Base-by-base conservation (phyloP, 2,329 filamentous ascomycete genomes). In the Aspergillus felis region DNA sequence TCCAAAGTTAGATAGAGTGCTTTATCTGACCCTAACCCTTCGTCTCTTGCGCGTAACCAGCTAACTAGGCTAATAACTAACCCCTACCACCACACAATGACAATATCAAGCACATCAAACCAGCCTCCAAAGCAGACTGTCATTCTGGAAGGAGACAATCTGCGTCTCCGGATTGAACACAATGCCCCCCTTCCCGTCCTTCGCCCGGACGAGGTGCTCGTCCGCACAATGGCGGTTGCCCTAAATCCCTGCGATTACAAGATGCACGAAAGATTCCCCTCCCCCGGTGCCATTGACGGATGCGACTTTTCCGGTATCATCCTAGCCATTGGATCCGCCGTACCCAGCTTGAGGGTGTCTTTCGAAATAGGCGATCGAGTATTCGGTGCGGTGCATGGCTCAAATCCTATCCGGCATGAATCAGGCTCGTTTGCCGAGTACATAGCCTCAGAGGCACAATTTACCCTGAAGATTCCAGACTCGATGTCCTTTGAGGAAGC, bases 401-500 rank as follows among this genome's bases (percentile, higher is more conserved):
- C 61, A 35, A 71, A 75, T 46, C 55, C 56, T 1, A 32, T 68
- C 7, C 55, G 66, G 25, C 67, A 66, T 1, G 58, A 68, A 3
- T 60, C 62, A 38, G 75, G 76, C 10, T 64, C 71, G 2, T 78
- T 77, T 58, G 69, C 71, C 14, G 66, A 76, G 51, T 76, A 76
- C 55, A 62, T 71, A 24, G 59, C 62, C 5, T 66, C 65, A 22
- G 61, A 65, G 10, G 68, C 64, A 0, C 69, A 72, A 38, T 29
- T 75, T 9, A 57, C 64, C 27, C 57, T 73, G 22, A 71, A 68
- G 49, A 61, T 76, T 8, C 71, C 72, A 1, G 65, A 66, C 47
- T 32, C 64, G 5, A 62, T 74, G 65, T 62, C 55, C 22, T 72
- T 71, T 44, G 67, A 68, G 42, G 61, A 65, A 14, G 74, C 65